These are phyloP conservation scores for Neoboletus brunneissimus DNA, from an alignment of 768 basidiomycete species.

Conservation along the genomic window DNA sequence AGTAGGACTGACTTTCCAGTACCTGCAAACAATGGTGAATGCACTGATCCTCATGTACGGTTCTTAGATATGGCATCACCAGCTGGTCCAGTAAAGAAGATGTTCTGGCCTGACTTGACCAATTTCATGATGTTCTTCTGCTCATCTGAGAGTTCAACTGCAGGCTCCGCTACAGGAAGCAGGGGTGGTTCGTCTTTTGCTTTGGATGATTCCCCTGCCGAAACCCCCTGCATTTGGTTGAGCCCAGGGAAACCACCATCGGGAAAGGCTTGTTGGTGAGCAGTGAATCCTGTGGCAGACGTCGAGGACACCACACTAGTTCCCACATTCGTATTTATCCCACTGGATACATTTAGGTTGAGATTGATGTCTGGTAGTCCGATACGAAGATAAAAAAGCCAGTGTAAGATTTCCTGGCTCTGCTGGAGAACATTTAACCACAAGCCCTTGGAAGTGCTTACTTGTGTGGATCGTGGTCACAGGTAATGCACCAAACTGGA, in stretches of 20 bases:
- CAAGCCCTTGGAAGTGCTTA: conserved; percentile 8
- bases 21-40: conserved; percentile 31
- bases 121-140: conserved; percentile 41
- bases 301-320: background rate
- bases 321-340: background rate
- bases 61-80: conserved; percentile 37
- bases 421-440: background rate
- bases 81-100: conserved; percentile 77
- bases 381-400: background rate
- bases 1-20: conserved; percentile 75
- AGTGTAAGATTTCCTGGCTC: background rate
- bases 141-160: conserved; percentile 35
- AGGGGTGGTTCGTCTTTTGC: background rate
- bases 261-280: background rate
- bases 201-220: background rate
- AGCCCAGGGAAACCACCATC: background rate
- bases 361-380: conserved; percentile 18
- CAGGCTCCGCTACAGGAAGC: conserved; percentile 4
- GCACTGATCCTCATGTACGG: background rate
- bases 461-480: conserved; percentile 15
- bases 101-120: conserved; percentile 53
- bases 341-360: conserved; percentile 14
- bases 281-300: background rate
- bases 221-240: background rate
- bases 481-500: conserved; percentile 10